Evolutionary conservation across 352 stramenopile genomes (phyloP), one percentile per base, ranked within the genome.

Genomic region (Phytophthora syringae): DNA sequence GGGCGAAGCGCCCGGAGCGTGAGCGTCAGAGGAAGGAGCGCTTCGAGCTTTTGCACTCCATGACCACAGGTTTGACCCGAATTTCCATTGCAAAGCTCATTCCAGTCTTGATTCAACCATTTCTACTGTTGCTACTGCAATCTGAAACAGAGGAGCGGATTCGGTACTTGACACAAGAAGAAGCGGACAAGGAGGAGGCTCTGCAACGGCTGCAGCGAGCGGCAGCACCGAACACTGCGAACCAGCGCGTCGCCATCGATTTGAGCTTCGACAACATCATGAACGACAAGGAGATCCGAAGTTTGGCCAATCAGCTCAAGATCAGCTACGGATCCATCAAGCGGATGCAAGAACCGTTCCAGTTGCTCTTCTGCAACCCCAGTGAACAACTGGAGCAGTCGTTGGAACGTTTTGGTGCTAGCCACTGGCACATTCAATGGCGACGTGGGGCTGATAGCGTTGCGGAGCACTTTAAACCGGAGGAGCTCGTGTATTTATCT

Each of bases 241-340:
- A 37, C 44, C 76, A 90, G 56, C 75, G 70, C 3, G 64, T 94
- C 27, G 82, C 77, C 7, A 76, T 94, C 18, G 86, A 94, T 59
- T 64, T 92, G 55, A 63, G 80, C 51, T 94, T 90, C 60, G 83
- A 94, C 53, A 74, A 45, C 45, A 91, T 94, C 69, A 94, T 94
- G 86, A 94, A 90, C 72, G 77, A 88, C 22, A 94, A 94, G 74
- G 86, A 94, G 44, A 49, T 92, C 20, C 77, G 66, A 52, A 94
- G 86, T 53, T 58, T 94, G 6, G 62, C 72, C 21, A 94, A 92
- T n/a, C 86, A 94, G 56, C 37, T 94, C 24, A 91, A 91, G 65
- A 72, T 92, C 49, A 79, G 80, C 52, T 94, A 94, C 47, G 86
- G 83, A 11, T 58, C 56, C 3, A 59, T 91, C 24, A 90, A 89